Conservation (phyloP, 2,329 filamentous ascomycete genomes). For the Fusarium dimerum region DNA sequence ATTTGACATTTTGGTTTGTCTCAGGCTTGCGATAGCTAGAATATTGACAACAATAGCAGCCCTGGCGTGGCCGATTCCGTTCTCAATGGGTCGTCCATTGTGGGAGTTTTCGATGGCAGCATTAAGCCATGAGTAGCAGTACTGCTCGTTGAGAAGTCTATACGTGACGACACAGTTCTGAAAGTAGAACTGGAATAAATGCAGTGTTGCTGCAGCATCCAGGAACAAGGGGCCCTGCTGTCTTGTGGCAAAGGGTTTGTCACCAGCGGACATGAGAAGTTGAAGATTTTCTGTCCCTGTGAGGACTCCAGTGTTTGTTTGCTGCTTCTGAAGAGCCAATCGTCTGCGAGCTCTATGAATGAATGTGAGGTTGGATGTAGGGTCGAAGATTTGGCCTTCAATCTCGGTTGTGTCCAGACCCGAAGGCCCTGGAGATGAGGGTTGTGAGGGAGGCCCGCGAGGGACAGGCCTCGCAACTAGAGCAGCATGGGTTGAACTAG, state of each 20-base stretch:
- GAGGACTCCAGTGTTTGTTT: slow-evolving; percentile 21
- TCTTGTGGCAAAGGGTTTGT: slow-evolving; percentile 29
- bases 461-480: too few species aligned
- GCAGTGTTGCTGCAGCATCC: slow-evolving; percentile 11
- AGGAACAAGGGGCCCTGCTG: slow-evolving; percentile 17
- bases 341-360: slow-evolving; percentile 55
- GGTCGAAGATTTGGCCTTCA: slow-evolving; percentile 57
- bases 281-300: slow-evolving; percentile 25
- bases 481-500: too few species aligned
- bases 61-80: slow-evolving; percentile 44
- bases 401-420: slow-evolving; percentile 38
- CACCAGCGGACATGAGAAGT: slow-evolving; percentile 29
- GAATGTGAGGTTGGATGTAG: slow-evolving; percentile 56
- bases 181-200: slow-evolving; percentile 49
- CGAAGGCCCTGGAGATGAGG: slow-evolving; percentile 27
- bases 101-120: slow-evolving; percentile 39
- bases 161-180: slow-evolving; percentile 61
- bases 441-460: too few species aligned
- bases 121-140: slow-evolving; percentile 49
- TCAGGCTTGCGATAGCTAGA: slow-evolving; percentile 49
- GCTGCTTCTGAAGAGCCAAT: slow-evolving; percentile 32
- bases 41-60: slow-evolving; percentile 49
- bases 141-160: slow-evolving; percentile 55
- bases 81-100: slow-evolving; percentile 36
- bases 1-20: slow-evolving; percentile 40